Evolutionary conservation across 805 yeast species (phyloP).

Genomic region (Kazachstania kunashirensis): DNA sequence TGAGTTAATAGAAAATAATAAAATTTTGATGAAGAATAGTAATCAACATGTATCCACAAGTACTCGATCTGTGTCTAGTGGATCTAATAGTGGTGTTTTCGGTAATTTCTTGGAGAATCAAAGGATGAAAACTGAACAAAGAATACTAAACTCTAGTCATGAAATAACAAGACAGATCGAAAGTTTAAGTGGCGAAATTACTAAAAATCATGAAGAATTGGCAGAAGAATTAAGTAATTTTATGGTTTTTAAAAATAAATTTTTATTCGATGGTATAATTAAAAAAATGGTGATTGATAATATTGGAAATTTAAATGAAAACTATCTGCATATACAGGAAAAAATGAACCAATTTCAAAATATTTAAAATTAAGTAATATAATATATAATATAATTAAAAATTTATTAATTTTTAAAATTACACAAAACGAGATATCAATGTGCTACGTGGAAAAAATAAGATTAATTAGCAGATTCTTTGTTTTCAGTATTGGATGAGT

Average conservation of each 20-base stretch:
- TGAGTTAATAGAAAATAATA: constrained; percentile 32
- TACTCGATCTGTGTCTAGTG: constrained; percentile 2
- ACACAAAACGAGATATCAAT: too few relatives aligned
- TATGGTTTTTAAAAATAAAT: constrained; percentile 39
- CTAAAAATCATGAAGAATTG: constrained; percentile 45
- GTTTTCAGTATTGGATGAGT: constrained; percentile 1
- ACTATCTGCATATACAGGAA: too few relatives aligned
- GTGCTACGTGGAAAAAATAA: too few relatives aligned
- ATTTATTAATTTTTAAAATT: too few relatives aligned
- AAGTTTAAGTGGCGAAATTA: constrained; percentile 39
- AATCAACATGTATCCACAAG: too few relatives aligned
- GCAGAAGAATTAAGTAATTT: constrained; percentile 58
- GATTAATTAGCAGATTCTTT: constrained; percentile 2
- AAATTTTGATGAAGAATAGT: constrained; percentile 22
- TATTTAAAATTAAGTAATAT: too few relatives aligned
- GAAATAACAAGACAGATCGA: constrained; percentile 36
- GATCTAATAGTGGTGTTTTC: constrained; percentile 15
- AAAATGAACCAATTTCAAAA: too few relatives aligned
- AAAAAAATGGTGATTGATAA: constrained; percentile 4
- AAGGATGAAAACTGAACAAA: constrained; percentile 38
- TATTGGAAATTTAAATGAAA: background rate
- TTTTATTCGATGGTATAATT: constrained; percentile 21
- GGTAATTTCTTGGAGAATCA: constrained; percentile 42
- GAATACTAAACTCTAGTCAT: constrained; percentile 32
- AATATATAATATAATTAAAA: too few relatives aligned